Evolutionary conservation across 257 asterid genomes (phyloP).

Genomic region (Craterostigma plantagineum): DNA sequence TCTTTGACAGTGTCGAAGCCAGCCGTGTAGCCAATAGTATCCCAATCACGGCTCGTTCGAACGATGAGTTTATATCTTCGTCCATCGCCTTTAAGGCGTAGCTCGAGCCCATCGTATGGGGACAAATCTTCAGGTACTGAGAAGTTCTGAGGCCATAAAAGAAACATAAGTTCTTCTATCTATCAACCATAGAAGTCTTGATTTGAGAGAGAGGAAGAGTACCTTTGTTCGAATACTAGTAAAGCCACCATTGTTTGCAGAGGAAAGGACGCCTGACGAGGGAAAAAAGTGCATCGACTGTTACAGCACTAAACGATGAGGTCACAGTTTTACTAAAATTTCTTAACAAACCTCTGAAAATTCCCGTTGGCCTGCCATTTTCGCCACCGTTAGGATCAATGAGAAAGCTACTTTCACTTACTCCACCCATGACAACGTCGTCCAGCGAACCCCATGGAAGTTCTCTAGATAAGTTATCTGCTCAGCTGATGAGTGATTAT

Average conservation of each 20-base stretch:
- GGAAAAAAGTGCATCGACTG: not conserved
- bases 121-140: slow-evolving; percentile 73
- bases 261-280: slow-evolving; percentile 57
- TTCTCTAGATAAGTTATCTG: slow-evolving; percentile 50
- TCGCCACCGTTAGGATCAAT: slow-evolving; percentile 67
- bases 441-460: slow-evolving; percentile 93
- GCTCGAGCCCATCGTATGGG: slow-evolving; percentile 84
- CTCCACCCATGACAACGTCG: slow-evolving; percentile 99
- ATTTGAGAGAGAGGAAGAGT: slow-evolving; percentile 1
- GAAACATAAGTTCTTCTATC: not conserved
- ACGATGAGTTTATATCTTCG: slow-evolving; percentile 66
- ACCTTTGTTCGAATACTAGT: slow-evolving; percentile 84
- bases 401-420: slow-evolving; percentile 70
- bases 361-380: slow-evolving; percentile 68
- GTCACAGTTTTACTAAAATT: too few species aligned
- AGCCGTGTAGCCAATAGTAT: slow-evolving; percentile 65
- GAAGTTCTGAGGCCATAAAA: slow-evolving; percentile 39
- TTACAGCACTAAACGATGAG: not conserved
- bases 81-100: slow-evolving; percentile 83
- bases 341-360: slow-evolving; percentile 51
- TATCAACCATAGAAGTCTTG: not conserved
- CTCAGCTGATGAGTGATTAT: slow-evolving; percentile 8
- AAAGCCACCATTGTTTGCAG: slow-evolving; percentile 94
- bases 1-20: slow-evolving; percentile 74
- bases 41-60: slow-evolving; percentile 89